Evolutionary conservation across 495 filamentous ascomycete species (phyloP), one percentile per base, ranked within the genome.

Genomic region (Parachaetomium inaequale): DNA sequence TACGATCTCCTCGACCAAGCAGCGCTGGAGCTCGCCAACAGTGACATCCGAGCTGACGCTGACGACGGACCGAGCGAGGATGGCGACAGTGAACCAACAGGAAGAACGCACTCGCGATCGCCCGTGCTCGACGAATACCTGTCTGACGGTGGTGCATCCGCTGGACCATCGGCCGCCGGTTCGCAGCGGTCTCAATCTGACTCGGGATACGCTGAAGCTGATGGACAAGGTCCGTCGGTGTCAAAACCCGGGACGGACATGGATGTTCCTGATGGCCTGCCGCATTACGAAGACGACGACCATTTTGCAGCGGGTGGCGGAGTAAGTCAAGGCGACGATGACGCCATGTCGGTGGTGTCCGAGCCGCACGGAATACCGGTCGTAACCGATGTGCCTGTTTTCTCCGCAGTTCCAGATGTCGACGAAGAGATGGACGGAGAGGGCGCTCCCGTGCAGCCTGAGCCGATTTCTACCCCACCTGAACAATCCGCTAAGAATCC

Each of bases 401-500:
- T 32, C 7, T 21, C 11, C 8, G 6, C 40, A 23, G 31, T 1
- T 6, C 3, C 23, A 31, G 2, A 25, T 57, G 55, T 7, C n/a
- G 28, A n/a, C 5, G 23, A 58, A 15, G 31, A 38, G 31, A 6
- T 2, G 3, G 14, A 21, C 1, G 5, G 10, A n/a, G 54, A 43
- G 25, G 7, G 23, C 55, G 2, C 15, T n/a, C 21, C 19, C 10
- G 11, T 11, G 7, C 43, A 53, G 7, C 15, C 19, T 1, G 14
- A 25, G 2, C 19, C 11, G 7, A 28, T 43, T 6, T 46, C 34
- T 3, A 38, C 52, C 1, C 17, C 19, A 31, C 40, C 47, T 4
- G 15, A 49, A 29, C 32, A 54, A 0, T 28, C 58, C 3, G 32
- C 11, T 10, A 58, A 59, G 25, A 57, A 53, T 1, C 49, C 66